phyloP scores from a whole-genome alignment of 2,329 filamentous ascomycete species.

The Drechslerella dactyloides region DNA sequence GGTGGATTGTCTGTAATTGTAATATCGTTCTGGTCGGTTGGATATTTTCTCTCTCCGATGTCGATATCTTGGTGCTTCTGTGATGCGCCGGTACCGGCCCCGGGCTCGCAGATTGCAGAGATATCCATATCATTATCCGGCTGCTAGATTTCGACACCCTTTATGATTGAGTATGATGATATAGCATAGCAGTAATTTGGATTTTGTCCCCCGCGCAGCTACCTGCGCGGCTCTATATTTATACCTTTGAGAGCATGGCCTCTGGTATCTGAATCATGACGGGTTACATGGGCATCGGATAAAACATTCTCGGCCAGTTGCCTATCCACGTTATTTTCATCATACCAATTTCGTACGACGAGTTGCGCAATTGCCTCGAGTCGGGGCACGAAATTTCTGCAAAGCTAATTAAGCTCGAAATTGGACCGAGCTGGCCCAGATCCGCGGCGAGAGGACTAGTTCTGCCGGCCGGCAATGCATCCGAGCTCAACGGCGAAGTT shows the following conservation, averaged over 20 bases:
- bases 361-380: constrained; percentile 5
- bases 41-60: background rate
- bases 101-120: background rate
- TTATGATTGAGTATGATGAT: too few species aligned
- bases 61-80: background rate
- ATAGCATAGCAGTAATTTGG: too few species aligned
- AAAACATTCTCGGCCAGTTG: constrained; percentile 28
- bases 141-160: too few species aligned
- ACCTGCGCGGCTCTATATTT: too few species aligned
- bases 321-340: constrained; percentile 9
- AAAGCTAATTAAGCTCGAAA: background rate
- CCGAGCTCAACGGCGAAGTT: too few species aligned
- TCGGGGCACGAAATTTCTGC: constrained; percentile 14
- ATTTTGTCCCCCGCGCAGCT: too few species aligned
- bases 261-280: background rate
- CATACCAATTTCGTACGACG: too few species aligned
- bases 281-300: constrained; percentile 1
- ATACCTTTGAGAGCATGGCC: background rate
- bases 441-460: too few species aligned
- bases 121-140: constrained; percentile 5
- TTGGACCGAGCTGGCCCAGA: background rate
- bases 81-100: too few species aligned
- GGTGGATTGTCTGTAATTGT: background rate
- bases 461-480: too few species aligned
- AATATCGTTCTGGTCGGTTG: background rate